Evolutionary conservation across 805 yeast genomes (phyloP).

Genomic region (Cephaloascus albidus): DNA sequence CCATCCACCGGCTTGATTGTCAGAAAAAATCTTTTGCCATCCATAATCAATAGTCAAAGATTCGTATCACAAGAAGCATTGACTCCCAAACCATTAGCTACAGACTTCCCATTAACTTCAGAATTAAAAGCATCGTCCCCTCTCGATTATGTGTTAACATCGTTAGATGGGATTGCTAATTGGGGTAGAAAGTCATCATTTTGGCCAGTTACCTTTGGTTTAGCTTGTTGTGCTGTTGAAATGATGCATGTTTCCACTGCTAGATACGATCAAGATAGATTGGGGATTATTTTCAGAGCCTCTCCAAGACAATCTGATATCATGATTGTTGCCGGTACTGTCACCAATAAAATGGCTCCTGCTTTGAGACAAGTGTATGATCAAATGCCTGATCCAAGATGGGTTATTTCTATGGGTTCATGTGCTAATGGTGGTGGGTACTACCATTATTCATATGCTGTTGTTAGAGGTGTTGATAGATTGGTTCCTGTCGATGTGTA

Average conservation of each 20-base stretch:
- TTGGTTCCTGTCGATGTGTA: conserved; percentile 83
- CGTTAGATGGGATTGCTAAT: conserved; percentile 73
- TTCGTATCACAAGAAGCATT: conserved; percentile 8
- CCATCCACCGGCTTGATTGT: background rate
- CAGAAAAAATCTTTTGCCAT: background rate
- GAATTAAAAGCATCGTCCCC: conserved; percentile 46
- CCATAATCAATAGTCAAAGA: background rate
- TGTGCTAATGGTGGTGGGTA: conserved; percentile 94
- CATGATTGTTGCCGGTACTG: conserved; percentile 87
- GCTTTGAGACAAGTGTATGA: conserved; percentile 88
- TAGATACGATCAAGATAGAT: conserved; percentile 84
- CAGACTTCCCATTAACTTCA: conserved; percentile 63
- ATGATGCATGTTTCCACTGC: conserved; percentile 94
- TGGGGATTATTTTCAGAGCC: conserved; percentile 89
- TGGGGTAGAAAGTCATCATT: conserved; percentile 91
- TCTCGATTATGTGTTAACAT: conserved; percentile 73
- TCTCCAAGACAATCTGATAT: conserved; percentile 90
- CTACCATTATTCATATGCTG: conserved; percentile 83
- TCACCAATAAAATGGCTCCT: conserved; percentile 90
- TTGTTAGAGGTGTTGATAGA: conserved; percentile 85
- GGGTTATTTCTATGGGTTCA: conserved; percentile 93
- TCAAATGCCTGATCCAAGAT: conserved; percentile 91
- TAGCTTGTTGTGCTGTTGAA: conserved; percentile 91
- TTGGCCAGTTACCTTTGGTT: conserved; percentile 90
- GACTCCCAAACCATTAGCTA: conserved; percentile 46